phyloP scores from a whole-genome alignment of 768 basidiomycete species.

The Auriscalpium vulgare region DNA sequence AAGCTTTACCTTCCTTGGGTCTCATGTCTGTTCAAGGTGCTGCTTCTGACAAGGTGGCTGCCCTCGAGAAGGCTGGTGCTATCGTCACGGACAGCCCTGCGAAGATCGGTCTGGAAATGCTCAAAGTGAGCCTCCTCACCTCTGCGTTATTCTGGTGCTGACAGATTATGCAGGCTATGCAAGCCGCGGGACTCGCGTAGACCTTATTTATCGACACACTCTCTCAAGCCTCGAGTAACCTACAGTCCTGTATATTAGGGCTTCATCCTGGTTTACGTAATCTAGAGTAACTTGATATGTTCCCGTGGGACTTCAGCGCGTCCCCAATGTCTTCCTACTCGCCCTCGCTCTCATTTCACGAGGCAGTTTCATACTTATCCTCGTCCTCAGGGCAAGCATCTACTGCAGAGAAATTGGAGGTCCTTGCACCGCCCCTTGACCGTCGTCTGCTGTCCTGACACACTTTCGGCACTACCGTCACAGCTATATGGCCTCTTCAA shows the following conservation, averaged over 20 bases:
- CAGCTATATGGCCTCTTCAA: slow-evolving; percentile 88
- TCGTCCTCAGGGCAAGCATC: slow-evolving; percentile 49
- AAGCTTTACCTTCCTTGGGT: not conserved
- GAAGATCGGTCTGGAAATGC: slow-evolving; percentile 84
- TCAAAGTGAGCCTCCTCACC: slow-evolving; percentile 52
- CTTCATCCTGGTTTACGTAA: slow-evolving; percentile 29
- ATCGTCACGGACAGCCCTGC: slow-evolving; percentile 94
- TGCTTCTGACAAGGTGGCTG: slow-evolving; percentile 88
- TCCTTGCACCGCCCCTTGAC: slow-evolving; percentile 25
- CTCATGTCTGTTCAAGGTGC: slow-evolving; percentile 44
- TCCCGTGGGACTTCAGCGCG: slow-evolving; percentile 2
- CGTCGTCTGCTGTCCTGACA: slow-evolving; percentile 8
- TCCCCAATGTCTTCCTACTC: slow-evolving; percentile 17
- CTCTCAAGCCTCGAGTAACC: slow-evolving; percentile 8
- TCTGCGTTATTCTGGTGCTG: slow-evolving; percentile 7
- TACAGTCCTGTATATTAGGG: slow-evolving; percentile 9
- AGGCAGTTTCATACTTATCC: slow-evolving; percentile 60
- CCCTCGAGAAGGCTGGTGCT: slow-evolving; percentile 85
- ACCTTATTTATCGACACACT: slow-evolving; percentile 18
- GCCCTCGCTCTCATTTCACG: slow-evolving; percentile 38
- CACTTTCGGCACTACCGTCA: not conserved
- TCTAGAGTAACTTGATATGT: slow-evolving; percentile 14
- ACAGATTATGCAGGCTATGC: slow-evolving; percentile 52
- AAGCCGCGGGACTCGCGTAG: slow-evolving; percentile 64
- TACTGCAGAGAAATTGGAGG: slow-evolving; percentile 67